Evolutionary conservation across 225 moss, liverwort and hornwort species (phyloP).

Genomic region (Physcomitrellopsis africana): DNA sequence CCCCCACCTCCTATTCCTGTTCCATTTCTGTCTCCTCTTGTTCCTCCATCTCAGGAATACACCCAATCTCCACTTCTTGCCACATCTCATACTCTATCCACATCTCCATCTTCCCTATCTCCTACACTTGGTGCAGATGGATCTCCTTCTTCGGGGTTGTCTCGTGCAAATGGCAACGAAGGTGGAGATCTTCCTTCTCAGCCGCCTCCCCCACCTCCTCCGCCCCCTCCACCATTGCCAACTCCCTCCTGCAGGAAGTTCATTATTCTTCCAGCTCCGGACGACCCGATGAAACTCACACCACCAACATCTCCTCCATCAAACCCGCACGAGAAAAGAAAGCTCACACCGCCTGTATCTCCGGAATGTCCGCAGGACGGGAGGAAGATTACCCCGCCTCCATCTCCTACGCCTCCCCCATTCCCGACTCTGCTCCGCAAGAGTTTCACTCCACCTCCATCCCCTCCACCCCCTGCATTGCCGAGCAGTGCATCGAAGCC

Average conservation of each 20-base stretch:
- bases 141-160: no score
- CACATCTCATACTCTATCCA: no score
- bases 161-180: no score
- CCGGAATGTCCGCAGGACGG: neutral
- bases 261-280: slow-evolving; percentile 21
- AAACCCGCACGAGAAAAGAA: slow-evolving; percentile 12
- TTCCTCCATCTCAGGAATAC: slow-evolving; percentile 32
- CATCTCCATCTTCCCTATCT: no score
- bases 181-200: slow-evolving; percentile 37
- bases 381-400: slow-evolving; percentile 36
- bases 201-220: slow-evolving; percentile 48
- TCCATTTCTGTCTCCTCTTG: slow-evolving; percentile 12
- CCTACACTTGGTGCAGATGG: no score
- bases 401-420: slow-evolving; percentile 31
- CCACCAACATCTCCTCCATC: slow-evolving; percentile 17
- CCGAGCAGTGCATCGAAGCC: slow-evolving; percentile 26
- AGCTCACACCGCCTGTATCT: slow-evolving; percentile 30
- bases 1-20: slow-evolving; percentile 38
- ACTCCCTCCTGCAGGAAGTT: slow-evolving; percentile 11
- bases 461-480: slow-evolving; percentile 44
- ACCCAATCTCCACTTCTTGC: no score
- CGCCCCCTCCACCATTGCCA: slow-evolving; percentile 40
- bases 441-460: slow-evolving; percentile 20
- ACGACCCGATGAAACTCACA: no score
- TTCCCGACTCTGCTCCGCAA: neutral